A percentile compares a stretch with the other conserved stretches of the same genome.
Evolutionary conservation across 2,329 filamentous ascomycete genomes (phyloP).

Genomic region (Colletotrichum eleusines): DNA sequence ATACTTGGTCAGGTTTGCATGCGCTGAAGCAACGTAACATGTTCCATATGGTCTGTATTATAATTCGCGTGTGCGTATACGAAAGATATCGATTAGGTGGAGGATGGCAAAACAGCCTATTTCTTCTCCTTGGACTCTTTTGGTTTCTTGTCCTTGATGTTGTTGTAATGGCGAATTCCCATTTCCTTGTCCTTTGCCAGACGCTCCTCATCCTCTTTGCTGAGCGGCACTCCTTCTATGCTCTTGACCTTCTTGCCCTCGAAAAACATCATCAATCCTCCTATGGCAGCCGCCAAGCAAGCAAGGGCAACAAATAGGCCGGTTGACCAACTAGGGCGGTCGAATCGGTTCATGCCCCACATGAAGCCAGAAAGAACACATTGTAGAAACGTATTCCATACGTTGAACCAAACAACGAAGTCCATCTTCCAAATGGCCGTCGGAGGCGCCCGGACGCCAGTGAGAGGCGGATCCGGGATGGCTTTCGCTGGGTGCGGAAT

Average conservation of each 20-base stretch:
- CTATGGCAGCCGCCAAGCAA: constrained; percentile 75
- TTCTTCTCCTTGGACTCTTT: constrained; percentile 60
- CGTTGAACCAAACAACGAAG: constrained; percentile 82
- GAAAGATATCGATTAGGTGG: constrained; percentile 3
- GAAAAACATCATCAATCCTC: constrained; percentile 76
- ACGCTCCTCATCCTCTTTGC: constrained; percentile 64
- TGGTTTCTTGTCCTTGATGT: constrained; percentile 64
- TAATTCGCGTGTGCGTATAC: neutral
- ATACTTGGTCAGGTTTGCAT: too few species aligned
- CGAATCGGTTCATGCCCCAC: constrained; percentile 81
- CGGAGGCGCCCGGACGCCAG: constrained; percentile 75
- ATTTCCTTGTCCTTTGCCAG: constrained; percentile 65
- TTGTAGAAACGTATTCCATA: constrained; percentile 84
- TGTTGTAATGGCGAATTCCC: constrained; percentile 71
- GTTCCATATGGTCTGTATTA: neutral
- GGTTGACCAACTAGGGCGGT: constrained; percentile 83
- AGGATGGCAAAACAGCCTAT: constrained; percentile 46
- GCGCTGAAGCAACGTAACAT: neutral
- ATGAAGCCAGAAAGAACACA: constrained; percentile 80
- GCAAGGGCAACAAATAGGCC: constrained; percentile 83
- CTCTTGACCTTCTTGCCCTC: constrained; percentile 80
- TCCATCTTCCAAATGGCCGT: constrained; percentile 82
- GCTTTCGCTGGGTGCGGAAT: constrained; percentile 74
- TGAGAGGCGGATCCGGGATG: constrained; percentile 76
- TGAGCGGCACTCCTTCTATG: constrained; percentile 77